Evolutionary conservation across 352 stramenopile species (phyloP).

Genomic region (Globisporangium canariense): DNA sequence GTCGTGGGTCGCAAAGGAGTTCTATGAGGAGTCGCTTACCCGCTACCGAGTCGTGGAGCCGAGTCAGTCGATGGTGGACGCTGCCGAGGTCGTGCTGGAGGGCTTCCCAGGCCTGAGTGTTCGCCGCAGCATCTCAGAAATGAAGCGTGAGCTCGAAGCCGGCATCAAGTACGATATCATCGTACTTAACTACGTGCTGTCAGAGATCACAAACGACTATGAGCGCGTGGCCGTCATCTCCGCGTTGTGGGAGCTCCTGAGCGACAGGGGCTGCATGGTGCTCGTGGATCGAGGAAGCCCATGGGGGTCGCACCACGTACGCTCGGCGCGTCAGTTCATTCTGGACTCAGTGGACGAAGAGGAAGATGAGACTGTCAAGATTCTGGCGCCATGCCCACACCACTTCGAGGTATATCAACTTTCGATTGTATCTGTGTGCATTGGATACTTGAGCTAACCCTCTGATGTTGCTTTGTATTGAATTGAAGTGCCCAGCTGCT

Average conservation of each 20-base stretch:
- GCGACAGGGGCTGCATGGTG: slow-evolving; percentile 68
- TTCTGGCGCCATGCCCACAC: slow-evolving; percentile 79
- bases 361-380: slow-evolving; percentile 25
- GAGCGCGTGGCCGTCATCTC: slow-evolving; percentile 76
- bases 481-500: slow-evolving; percentile 50
- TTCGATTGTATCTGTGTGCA: background rate
- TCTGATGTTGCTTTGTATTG: background rate
- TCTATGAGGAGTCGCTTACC: slow-evolving; percentile 56
- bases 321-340: slow-evolving; percentile 83
- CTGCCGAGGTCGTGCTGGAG: slow-evolving; percentile 62
- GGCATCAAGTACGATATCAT: slow-evolving; percentile 79
- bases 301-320: slow-evolving; percentile 81
- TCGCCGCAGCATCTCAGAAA: slow-evolving; percentile 62
- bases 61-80: slow-evolving; percentile 86
- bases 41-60: slow-evolving; percentile 78
- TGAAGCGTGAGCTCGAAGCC: slow-evolving; percentile 71
- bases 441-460: background rate
- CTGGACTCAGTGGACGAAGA: slow-evolving; percentile 62
- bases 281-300: slow-evolving; percentile 77
- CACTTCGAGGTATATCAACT: slow-evolving; percentile 45
- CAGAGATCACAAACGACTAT: slow-evolving; percentile 81
- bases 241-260: slow-evolving; percentile 75
- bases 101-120: slow-evolving; percentile 74
- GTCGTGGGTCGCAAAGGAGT: slow-evolving; percentile 72
- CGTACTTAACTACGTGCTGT: slow-evolving; percentile 70